Evolutionary conservation across 192 early-diverging fungal genomes (phyloP), one percentile per base, ranked within the genome.

Genomic region (Backusella parvicylindrica): DNA sequence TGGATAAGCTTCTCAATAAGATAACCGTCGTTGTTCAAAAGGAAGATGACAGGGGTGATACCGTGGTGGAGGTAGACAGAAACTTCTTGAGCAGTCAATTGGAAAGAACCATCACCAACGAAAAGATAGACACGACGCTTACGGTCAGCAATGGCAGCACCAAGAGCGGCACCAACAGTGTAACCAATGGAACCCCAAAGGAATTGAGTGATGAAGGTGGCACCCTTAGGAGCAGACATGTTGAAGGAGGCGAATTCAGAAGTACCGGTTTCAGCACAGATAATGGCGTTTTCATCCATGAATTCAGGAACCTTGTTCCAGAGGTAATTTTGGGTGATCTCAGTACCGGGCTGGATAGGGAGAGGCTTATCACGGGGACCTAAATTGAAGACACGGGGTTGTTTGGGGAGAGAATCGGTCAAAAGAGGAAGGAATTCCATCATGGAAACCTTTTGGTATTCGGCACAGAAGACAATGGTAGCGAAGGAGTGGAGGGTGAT

Each of bases 51-150:
- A 26, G 86, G 86, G 2, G 74, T 75, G 12, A 84, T 66, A 35
- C 84, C 84, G 30, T 84, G 77, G 23, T 77, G 84, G 1, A 87
- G 73, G 76, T 86, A 84, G 31, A 79, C 82, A 15, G 86, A 86
- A 15, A 87, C 41, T 72, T 87, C 86, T 64, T 82, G 75, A 12
- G 74, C 86, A 0, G 86, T 86, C 35, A 87, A 32, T 73, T 87
- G 86, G 70, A 87, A 87, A n/a, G 82, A 84, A 18, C 86, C 86
- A 64, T 87, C 86, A 50, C 86, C 86, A 38, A 86, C 82, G 40
- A 87, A 79, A 40, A 87, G 73, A 40, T 78, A 77, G 18, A 86
- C 84, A 16, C 85, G 83, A 53, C 75, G 68, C 9, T 65, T 75
- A 5, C 78, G 75, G 12, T 70, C 83, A 2, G 86, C 86, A 21